A percentile compares a stretch with the other conserved stretches of the same genome.
These are phyloP conservation scores for Backusella circina DNA, from an alignment of 192 early-diverging fungal species.

Conservation along the genomic window DNA sequence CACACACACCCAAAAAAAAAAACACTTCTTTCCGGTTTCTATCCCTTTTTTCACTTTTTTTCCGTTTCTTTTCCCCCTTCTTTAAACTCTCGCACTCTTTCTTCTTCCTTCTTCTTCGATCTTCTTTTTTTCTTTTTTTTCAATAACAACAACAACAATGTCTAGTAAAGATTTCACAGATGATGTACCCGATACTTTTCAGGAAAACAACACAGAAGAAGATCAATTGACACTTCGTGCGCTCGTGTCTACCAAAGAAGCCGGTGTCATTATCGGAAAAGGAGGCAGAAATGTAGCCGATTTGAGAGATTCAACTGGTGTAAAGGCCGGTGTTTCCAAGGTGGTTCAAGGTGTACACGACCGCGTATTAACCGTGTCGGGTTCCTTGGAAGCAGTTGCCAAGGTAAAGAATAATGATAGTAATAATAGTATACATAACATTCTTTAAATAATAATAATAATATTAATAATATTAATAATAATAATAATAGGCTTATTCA, in stretches of 20 bases:
- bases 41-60: slow-evolving; percentile 9
- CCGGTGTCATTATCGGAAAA: slow-evolving; percentile 73
- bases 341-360: slow-evolving; percentile 83
- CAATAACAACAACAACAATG: slow-evolving; percentile 23
- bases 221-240: slow-evolving; percentile 77
- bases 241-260: slow-evolving; percentile 90
- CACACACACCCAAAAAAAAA: neutral
- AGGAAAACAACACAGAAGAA: slow-evolving; percentile 37
- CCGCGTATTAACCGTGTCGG: slow-evolving; percentile 71
- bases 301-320: slow-evolving; percentile 77
- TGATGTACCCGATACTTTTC: neutral
- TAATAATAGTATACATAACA: neutral
- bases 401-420: slow-evolving; percentile 33
- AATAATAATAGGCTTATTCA: slow-evolving; percentile 63
- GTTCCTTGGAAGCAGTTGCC: slow-evolving; percentile 64
- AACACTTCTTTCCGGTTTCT: neutral
- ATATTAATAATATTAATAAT: too few species aligned
- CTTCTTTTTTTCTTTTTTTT: slow-evolving; percentile 19
- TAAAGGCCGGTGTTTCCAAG: slow-evolving; percentile 90
- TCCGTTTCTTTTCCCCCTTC: slow-evolving; percentile 6
- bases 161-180: neutral
- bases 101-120: neutral
- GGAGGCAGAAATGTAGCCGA: slow-evolving; percentile 83
- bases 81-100: neutral
- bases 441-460: neutral